Conservation (phyloP, 1,139 yeast genomes). For the Insectozyma bohioensis region DNA sequence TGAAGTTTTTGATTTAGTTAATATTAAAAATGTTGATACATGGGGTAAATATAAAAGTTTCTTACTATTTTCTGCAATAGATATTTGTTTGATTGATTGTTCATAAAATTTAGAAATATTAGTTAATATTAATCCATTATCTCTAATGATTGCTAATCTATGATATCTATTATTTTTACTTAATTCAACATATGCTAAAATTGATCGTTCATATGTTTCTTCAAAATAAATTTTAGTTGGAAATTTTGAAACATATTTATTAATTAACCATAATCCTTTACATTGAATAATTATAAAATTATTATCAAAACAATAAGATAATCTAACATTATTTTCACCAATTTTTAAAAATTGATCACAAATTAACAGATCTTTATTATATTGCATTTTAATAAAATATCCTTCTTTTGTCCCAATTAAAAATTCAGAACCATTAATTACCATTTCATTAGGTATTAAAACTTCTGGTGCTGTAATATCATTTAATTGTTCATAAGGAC, state of each 20-base stretch:
- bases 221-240: slow-evolving; percentile 47
- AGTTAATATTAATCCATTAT: slow-evolving; percentile 49
- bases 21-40: slow-evolving; percentile 36
- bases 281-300: slow-evolving; percentile 29
- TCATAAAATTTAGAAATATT: slow-evolving; percentile 26
- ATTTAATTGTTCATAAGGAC: slow-evolving; percentile 7
- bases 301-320: slow-evolving; percentile 18
- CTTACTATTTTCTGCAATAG: slow-evolving; percentile 39
- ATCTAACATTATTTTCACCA: slow-evolving; percentile 22
- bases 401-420: slow-evolving; percentile 36
- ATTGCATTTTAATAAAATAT: slow-evolving; percentile 18
- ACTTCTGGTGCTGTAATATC: slow-evolving; percentile 6
- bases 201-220: slow-evolving; percentile 28
- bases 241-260: slow-evolving; percentile 26
- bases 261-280: slow-evolving; percentile 44
- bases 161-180: slow-evolving; percentile 4
- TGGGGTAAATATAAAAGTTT: slow-evolving; percentile 33
- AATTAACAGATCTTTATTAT: slow-evolving; percentile 13
- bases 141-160: slow-evolving; percentile 41
- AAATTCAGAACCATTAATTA: slow-evolving; percentile 11
- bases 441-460: slow-evolving; percentile 22
- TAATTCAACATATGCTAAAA: slow-evolving; percentile 18
- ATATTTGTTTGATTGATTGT: slow-evolving; percentile 33
- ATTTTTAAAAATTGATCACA: slow-evolving; percentile 20
- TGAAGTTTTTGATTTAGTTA: slow-evolving; percentile 32